Base-by-base conservation (phyloP, 1,284 basidiomycete genomes). In the Lentinus polychrous region DNA sequence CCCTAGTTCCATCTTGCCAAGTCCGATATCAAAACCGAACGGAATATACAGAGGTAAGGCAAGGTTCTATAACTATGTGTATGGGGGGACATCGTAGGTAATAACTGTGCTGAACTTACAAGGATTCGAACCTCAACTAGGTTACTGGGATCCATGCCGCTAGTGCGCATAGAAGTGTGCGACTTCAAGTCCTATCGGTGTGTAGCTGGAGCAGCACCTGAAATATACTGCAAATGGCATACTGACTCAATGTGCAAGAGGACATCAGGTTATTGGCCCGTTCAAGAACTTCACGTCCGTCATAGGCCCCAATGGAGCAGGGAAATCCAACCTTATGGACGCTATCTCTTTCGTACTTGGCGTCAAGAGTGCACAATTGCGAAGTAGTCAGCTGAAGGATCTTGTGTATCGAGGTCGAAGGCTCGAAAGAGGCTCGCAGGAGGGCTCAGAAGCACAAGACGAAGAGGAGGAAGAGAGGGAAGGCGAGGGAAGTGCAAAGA, bases 301-400 rank as follows among this genome's bases (percentile, higher is more conserved):
- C 56, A 98, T 97, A 59, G 96, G 96, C 20, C 95, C 96, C 39
- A 99, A 99, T 85, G 96, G 96, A 50, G 94, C 94, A 2, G 96
- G 96, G 55, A 99, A 99, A 66, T 95, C 92, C 32, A 99, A 99
- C 66, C 81, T 99, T 54, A 99, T 99, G 96, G 96, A 99, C 66
- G 96, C 96, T 49, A 97, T 99, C 57, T 99, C 96, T 2, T 99
- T 99, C 64, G 96, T 99, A 4, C 83, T 99, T 8, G 95, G 96
- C 27, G 89, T 99, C 42, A 93, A 94, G 71, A 93, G 90, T 49
- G 87, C 86, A 1, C 93, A 98, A 58, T 77, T 99, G 18, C 80
- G 96, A 40, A 93, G 90, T 58, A 91, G 90, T 44, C 94, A 98
- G 60, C 76, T 99, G 31, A 92, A 89, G 59, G 96, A 99, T 65